These are phyloP conservation scores for Dendrobium nobile DNA, from an alignment of 106 monocot species.

Conservation along the genomic window DNA sequence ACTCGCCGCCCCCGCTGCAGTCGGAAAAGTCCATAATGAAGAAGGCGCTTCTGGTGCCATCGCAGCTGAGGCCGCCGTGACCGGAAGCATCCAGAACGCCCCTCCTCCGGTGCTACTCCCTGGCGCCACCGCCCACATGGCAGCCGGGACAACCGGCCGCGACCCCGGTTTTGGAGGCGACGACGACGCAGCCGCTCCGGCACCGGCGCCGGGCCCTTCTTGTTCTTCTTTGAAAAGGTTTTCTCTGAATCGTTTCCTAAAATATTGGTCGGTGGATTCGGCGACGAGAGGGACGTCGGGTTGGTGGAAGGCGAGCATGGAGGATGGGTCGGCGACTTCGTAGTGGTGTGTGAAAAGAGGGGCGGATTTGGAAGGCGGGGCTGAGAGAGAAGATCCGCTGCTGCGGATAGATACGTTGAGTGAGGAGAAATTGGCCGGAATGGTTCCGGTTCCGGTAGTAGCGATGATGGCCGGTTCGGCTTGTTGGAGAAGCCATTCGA, in stretches of 20 bases:
- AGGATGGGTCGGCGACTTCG: constrained; percentile 3
- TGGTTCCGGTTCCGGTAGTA: constrained; percentile 59
- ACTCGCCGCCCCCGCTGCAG: constrained; percentile 27
- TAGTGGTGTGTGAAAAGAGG: constrained; percentile 16
- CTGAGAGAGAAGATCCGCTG: constrained; percentile 29
- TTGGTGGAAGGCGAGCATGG: constrained; percentile 27
- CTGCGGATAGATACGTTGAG: constrained; percentile 53
- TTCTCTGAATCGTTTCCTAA: constrained; percentile 71
- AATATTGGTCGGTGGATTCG: constrained; percentile 37
- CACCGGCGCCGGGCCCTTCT: constrained; percentile 4
- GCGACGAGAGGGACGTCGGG: constrained; percentile 19
- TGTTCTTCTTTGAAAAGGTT: constrained; percentile 73
- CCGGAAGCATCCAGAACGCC: constrained; percentile 96
- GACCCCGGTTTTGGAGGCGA: constrained; percentile 11
- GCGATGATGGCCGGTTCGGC: constrained; percentile 61
- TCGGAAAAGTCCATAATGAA: constrained; percentile 61
- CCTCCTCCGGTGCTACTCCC: constrained; percentile 36
- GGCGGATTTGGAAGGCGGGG: constrained; percentile 26
- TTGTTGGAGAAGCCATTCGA: constrained; percentile 68
- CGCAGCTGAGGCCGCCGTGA: constrained; percentile 27
- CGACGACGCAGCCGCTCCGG: constrained; percentile 18
- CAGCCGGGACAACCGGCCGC: constrained; percentile 21
- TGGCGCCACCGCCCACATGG: constrained; percentile 82
- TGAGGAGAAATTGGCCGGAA: constrained; percentile 55
- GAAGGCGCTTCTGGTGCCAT: constrained; percentile 20